These are phyloP conservation scores for Dovyalis caffra DNA, from an alignment of 345 rosid species.

Conservation along the genomic window DNA sequence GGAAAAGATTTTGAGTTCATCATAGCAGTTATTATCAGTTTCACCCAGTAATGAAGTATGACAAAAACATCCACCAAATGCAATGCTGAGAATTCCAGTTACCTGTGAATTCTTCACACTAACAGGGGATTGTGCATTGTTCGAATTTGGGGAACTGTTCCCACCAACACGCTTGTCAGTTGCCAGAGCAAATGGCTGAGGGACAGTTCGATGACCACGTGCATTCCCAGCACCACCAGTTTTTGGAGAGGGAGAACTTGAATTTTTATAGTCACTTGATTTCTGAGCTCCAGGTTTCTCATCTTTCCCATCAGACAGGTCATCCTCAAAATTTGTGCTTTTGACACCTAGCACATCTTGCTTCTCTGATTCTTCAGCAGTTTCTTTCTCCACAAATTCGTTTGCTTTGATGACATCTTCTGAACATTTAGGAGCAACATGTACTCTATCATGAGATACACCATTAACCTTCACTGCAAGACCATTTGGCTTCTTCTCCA, in stretches of 20 bases:
- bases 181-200: constrained; percentile 51
- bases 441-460: constrained; percentile 37
- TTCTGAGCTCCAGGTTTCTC: constrained; percentile 39
- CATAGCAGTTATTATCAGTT: neutral
- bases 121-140: constrained; percentile 39
- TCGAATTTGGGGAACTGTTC: constrained; percentile 31
- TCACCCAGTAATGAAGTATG: neutral
- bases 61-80: neutral
- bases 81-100: constrained; percentile 10
- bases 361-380: constrained; percentile 35
- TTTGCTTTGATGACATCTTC: constrained; percentile 41
- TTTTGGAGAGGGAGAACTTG: constrained; percentile 34
- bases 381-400: constrained; percentile 56
- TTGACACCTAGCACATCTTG: constrained; percentile 40
- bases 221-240: constrained; percentile 29
- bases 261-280: constrained; percentile 26
- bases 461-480: constrained; percentile 31
- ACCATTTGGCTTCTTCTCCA: constrained; percentile 60
- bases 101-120: constrained; percentile 62
- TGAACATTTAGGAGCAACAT: constrained; percentile 48
- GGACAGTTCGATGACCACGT: constrained; percentile 30
- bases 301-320: constrained; percentile 22
- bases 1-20: neutral
- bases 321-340: constrained; percentile 35
- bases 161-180: constrained; percentile 47